A percentile compares a stretch with the other conserved stretches of the same genome.
These are phyloP conservation scores for Colletotrichum brevisporum DNA, from an alignment of 2,329 filamentous ascomycete species.

Conservation along the genomic window DNA sequence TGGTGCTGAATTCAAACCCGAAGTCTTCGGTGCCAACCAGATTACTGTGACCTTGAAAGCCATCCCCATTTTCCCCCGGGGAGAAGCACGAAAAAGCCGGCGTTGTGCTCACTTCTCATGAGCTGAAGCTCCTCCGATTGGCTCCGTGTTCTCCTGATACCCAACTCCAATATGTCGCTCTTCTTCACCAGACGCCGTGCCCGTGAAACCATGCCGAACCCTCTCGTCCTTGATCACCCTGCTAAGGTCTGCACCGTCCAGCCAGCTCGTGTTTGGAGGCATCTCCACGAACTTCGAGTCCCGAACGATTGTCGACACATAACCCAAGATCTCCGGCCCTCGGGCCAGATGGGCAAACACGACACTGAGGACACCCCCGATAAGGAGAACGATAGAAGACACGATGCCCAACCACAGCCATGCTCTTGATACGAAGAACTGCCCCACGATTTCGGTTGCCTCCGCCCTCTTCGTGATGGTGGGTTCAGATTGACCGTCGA, in stretches of 20 bases:
- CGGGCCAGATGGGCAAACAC: conserved; percentile 5
- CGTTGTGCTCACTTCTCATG: too few relatives aligned
- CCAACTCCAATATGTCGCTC: conserved; percentile 10
- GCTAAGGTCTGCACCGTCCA: not conserved
- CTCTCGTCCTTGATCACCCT: not conserved
- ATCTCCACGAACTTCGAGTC: conserved; percentile 13
- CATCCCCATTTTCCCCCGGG: too few relatives aligned
- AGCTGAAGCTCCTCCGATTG: not conserved
- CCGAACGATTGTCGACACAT: conserved; percentile 11
- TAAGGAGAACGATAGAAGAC: not conserved
- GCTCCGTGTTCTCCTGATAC: not conserved
- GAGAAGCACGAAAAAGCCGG: too few relatives aligned
- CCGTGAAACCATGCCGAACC: conserved; percentile 1
- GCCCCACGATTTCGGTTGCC: not conserved
- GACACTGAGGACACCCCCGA: not conserved
- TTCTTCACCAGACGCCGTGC: not conserved
- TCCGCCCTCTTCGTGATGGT: not conserved
- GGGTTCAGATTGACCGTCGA: not conserved
- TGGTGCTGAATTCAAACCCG: too few relatives aligned
- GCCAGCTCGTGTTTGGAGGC: not conserved
- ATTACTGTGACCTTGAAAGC: too few relatives aligned
- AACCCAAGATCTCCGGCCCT: conserved; percentile 19
- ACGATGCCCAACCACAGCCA: not conserved
- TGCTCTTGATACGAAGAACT: not conserved
- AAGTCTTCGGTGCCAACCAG: too few relatives aligned